A percentile compares a stretch with the other conserved stretches of the same genome.
Evolutionary conservation across 2,329 filamentous ascomycete species (phyloP).

Genomic region (Colletotrichum musicola): DNA sequence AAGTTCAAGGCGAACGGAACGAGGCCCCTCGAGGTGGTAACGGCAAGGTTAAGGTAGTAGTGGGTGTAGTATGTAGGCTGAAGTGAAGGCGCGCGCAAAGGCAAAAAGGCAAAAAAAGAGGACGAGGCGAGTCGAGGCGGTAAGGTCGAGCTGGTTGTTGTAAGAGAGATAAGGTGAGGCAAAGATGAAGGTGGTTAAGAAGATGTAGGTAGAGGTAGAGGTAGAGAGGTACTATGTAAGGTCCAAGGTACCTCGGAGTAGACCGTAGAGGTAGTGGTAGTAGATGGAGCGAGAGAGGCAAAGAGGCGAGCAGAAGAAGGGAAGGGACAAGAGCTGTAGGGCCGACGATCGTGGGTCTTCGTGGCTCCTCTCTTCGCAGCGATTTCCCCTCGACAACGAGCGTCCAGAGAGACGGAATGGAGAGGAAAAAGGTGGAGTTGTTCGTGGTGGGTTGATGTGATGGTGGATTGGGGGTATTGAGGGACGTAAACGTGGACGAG

Average conservation of each 20-base stretch:
- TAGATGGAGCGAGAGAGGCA: conserved; percentile 22
- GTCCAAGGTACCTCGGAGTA: conserved; percentile 2
- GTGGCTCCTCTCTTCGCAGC: conserved; percentile 25
- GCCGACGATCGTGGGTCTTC: conserved; percentile 31
- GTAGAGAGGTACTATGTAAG: no score
- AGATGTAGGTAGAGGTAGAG: neutral
- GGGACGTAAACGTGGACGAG: neutral
- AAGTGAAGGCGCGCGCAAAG: conserved; percentile 35
- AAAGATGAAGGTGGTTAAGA: neutral
- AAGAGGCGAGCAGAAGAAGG: conserved; percentile 13
- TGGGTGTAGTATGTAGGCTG: conserved; percentile 34
- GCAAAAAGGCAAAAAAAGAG: conserved; percentile 4
- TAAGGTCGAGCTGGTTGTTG: neutral
- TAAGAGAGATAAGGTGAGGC: no score
- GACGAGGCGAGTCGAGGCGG: neutral
- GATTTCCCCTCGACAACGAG: conserved; percentile 29
- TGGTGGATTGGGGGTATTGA: conserved; percentile 6
- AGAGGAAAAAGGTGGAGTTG: conserved; percentile 17
- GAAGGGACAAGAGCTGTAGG: conserved; percentile 1
- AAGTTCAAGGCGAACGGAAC: conserved; percentile 7
- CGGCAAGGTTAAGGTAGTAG: conserved; percentile 11
- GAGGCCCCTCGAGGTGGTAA: conserved; percentile 4
- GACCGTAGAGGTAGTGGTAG: conserved; percentile 1
- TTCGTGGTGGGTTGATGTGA: conserved; percentile 24
- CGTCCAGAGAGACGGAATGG: neutral